phyloP scores from a whole-genome alignment of 345 rosid genomes.

The Salix koriyanagi region DNA sequence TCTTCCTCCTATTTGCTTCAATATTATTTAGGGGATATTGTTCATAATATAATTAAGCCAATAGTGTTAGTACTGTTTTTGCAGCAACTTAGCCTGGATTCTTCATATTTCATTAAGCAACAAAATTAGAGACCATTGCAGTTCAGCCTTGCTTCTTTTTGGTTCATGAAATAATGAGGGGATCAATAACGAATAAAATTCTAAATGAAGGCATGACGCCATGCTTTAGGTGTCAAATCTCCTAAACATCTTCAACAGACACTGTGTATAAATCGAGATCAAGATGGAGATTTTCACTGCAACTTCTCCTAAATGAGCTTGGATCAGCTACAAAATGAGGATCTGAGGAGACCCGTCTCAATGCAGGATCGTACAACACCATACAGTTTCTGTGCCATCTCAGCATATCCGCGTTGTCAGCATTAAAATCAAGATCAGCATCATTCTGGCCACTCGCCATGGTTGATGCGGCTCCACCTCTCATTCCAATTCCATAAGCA shows the following conservation, averaged over 20 bases:
- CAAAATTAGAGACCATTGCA: too few relatives aligned
- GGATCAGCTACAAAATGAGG: too few relatives aligned
- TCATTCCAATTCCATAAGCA: constrained; percentile 96
- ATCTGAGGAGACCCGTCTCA: constrained; percentile 51
- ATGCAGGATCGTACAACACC: constrained; percentile 86
- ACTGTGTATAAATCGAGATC: too few relatives aligned
- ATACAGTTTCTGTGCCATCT: constrained; percentile 90
- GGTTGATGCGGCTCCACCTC: constrained; percentile 97
- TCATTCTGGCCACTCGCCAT: constrained; percentile 98
- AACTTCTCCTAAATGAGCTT: too few relatives aligned
- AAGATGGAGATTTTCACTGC: too few relatives aligned
- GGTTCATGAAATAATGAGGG: not conserved
- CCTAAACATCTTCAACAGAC: too few relatives aligned
- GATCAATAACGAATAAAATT: not conserved
- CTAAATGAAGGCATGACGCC: not conserved
- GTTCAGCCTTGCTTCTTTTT: not conserved
- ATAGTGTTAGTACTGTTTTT: not conserved
- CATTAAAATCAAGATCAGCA: constrained; percentile 95
- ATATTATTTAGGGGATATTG: constrained; percentile 2
- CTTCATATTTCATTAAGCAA: not conserved
- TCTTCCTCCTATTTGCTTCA: constrained; percentile 30
- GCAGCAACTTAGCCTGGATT: not conserved
- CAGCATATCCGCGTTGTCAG: constrained; percentile 97
- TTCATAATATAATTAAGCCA: not conserved
- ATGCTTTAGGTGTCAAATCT: not conserved